phyloP scores from a whole-genome alignment of 2,329 filamentous ascomycete genomes.

The Rhynchosporium secalis region DNA sequence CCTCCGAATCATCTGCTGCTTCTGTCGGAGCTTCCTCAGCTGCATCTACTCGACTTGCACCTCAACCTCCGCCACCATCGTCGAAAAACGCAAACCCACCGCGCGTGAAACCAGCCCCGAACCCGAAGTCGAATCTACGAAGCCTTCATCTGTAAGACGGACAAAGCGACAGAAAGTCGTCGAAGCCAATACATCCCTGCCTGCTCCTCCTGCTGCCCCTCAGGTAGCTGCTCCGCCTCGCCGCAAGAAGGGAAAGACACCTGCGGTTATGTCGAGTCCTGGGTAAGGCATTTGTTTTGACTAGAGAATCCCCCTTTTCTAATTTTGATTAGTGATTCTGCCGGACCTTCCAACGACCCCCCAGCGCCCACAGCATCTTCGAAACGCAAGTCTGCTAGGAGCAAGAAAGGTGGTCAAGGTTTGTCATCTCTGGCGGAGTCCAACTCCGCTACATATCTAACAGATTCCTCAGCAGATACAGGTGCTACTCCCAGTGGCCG shows the following conservation, averaged over 20 bases:
- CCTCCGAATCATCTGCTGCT: conserved; percentile 40
- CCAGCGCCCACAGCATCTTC: conserved; percentile 60
- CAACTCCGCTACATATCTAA: conserved; percentile 42
- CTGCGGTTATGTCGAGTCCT: conserved; percentile 70
- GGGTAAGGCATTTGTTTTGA: conserved; percentile 53
- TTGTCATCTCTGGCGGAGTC: conserved; percentile 20
- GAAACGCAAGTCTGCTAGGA: conserved; percentile 71
- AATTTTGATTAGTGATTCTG: conserved; percentile 54
- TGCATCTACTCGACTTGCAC: conserved; percentile 37
- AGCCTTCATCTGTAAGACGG: conserved; percentile 53
- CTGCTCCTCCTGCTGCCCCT: conserved; percentile 42
- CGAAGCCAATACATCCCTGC: conserved; percentile 45
- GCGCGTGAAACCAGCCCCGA: conserved; percentile 52
- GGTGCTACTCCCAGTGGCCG: conserved; percentile 35
- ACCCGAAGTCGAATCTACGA: conserved; percentile 41
- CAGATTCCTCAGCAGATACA: conserved; percentile 38
- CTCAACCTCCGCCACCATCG: conserved; percentile 40
- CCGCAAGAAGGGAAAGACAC: conserved; percentile 60
- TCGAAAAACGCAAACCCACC: conserved; percentile 76
- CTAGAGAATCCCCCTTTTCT: conserved; percentile 26
- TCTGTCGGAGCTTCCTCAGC: conserved; percentile 42
- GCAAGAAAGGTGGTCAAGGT: conserved; percentile 65
- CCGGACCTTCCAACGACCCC: conserved; percentile 61
- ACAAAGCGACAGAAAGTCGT: conserved; percentile 71
- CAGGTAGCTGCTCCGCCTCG: conserved; percentile 46